A percentile compares a stretch with the other conserved stretches of the same genome.
Evolutionary conservation across 345 rosid genomes (phyloP).

Genomic region (Psidium guajava): DNA sequence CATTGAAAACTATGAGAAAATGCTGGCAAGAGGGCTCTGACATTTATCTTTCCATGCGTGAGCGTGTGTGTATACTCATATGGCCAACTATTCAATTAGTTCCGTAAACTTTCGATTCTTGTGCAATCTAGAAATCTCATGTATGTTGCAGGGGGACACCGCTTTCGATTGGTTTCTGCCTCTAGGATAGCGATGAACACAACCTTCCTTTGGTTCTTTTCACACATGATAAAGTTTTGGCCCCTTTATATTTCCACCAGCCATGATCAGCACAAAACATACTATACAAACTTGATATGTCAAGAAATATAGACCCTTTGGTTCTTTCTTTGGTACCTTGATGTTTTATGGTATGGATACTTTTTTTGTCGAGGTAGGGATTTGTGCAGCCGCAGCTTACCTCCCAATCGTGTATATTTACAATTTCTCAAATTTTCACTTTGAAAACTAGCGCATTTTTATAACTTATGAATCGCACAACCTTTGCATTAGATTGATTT

Average conservation of each 20-base stretch:
- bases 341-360: background rate
- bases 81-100: background rate
- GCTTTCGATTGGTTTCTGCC: background rate
- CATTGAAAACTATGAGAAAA: slow-evolving; percentile 48
- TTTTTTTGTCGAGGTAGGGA: background rate
- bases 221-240: background rate
- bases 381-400: background rate
- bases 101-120: background rate
- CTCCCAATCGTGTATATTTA: background rate
- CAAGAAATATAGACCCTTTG: background rate
- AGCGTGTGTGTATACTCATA: background rate
- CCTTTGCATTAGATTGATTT: background rate
- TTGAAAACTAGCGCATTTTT: background rate
- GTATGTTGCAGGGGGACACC: background rate
- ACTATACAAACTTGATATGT: background rate
- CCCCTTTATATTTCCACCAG: background rate
- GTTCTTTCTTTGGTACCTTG: background rate
- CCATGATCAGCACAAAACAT: background rate
- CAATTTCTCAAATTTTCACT: background rate
- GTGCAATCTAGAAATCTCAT: background rate
- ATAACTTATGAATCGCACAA: background rate
- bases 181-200: background rate
- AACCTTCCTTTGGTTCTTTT: background rate
- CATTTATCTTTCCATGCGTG: background rate
- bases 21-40: slow-evolving; percentile 45